Evolutionary conservation across 73 alveolate genomes (phyloP), one percentile per base, ranked within the genome.

Genomic region (Halteria grandinella): DNA sequence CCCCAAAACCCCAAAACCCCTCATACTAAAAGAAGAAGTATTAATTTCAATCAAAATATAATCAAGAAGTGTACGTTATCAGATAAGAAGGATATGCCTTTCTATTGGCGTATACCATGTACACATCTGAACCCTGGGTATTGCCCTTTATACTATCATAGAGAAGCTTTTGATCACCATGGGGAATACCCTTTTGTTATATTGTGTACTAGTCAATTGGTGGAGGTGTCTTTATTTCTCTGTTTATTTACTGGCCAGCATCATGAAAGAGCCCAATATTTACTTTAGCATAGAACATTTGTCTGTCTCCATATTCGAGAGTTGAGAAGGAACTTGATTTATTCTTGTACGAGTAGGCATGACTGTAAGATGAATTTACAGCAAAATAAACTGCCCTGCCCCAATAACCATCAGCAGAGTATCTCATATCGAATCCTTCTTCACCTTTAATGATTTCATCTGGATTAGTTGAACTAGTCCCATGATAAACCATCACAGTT

Each of bases 341-440:
- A n/a, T n/a, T 11, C 3, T 7, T 37, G 11, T 62, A 14, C 12
- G 25, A 6, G 41, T 80, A 63, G 2, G 15, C n/a, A 40, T 47
- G 43, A 8, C 76, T 40, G 49, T 80, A 80, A 0, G 37, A 8
- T 0, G 80, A 44, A 11, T 52, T 80, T 23, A 21, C 32, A 1
- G 90, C 84, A 47, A 80, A 80, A 40, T 80, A 80, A n/a, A 69
- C 37, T 12, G 85, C 90, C 32, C 25, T 24, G 12, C 90, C 90
- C 90, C 90, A 80, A 74, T 39, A 14, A 40, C 90, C 90, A 33
- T 40, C 55, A 23, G 45, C 44, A 6, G 84, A 64, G 44, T 41
- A 75, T 58, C 78, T 34, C 74, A 58, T 75, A 44, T 75, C 79
- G 47, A 75, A 75, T 37, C 87, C 87, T 45, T 75, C 87, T 17